Evolutionary conservation across 208 protist species (phyloP).

Genomic region (Acanthamoeba culbertsoni): DNA sequence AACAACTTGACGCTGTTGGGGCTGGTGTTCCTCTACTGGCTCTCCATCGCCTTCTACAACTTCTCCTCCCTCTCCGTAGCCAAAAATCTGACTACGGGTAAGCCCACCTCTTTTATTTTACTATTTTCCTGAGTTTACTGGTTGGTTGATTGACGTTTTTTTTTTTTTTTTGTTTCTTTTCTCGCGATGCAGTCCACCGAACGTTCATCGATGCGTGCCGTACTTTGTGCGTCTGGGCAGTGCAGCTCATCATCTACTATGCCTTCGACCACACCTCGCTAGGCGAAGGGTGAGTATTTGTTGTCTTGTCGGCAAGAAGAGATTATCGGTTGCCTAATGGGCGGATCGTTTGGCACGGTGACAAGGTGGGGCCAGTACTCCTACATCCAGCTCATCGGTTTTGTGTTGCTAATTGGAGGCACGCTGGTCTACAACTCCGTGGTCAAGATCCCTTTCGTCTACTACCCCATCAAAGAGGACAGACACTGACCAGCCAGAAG

Average conservation of each 20-base stretch:
- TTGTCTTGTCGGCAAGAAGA: no score
- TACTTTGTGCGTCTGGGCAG: not conserved
- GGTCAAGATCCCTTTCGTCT: conserved; percentile 41
- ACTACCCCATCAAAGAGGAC: conserved; percentile 29
- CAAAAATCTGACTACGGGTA: conserved; percentile 39
- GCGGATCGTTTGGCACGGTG: no score
- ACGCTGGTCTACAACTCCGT: conserved; percentile 53
- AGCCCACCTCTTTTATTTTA: no score
- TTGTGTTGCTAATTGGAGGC: conserved; percentile 4
- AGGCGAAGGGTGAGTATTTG: not conserved
- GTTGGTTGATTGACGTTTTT: not conserved
- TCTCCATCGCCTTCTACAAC: conserved; percentile 57
- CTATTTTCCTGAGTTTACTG: not conserved
- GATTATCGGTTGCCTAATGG: no score
- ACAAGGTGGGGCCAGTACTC: conserved; percentile 24
- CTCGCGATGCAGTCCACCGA: conserved; percentile 50
- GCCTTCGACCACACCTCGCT: not conserved
- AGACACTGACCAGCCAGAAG: not conserved
- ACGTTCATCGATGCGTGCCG: conserved; percentile 55
- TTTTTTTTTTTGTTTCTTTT: not conserved
- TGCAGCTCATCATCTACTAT: conserved; percentile 27
- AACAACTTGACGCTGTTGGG: not conserved
- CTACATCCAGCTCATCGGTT: conserved; percentile 25
- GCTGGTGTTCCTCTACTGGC: not conserved
- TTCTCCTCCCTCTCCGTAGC: conserved; percentile 5